Conservation (phyloP, 2,329 filamentous ascomycete species). For the Colletotrichum eremochloae region DNA sequence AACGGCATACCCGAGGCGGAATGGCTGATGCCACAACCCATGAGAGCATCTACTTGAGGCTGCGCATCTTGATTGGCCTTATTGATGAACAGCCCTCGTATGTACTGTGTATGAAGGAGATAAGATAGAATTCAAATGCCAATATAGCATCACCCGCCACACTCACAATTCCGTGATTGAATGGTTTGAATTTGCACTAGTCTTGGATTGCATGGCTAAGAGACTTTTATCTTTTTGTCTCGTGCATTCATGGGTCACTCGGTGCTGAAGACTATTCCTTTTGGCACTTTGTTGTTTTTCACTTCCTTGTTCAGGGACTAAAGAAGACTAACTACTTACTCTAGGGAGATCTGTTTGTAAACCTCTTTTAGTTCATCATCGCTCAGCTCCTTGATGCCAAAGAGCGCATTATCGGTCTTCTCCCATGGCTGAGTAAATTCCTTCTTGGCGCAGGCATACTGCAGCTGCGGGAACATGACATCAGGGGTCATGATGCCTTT, state of each 20-base stretch:
- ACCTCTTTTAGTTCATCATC: constrained; percentile 44
- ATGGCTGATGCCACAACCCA: constrained; percentile 26
- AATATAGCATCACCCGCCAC: constrained; percentile 20
- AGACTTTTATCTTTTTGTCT: not conserved
- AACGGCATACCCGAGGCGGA: constrained; percentile 33
- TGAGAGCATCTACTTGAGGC: constrained; percentile 31
- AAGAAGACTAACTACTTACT: constrained; percentile 29
- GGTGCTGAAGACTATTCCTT: not conserved
- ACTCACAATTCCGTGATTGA: no score
- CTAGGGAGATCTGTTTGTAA: constrained; percentile 33
- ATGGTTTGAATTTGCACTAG: not conserved
- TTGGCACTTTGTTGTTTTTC: not conserved
- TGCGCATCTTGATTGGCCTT: constrained; percentile 26
- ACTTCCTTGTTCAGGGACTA: not conserved
- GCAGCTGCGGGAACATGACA: constrained; percentile 43
- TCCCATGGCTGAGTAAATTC: constrained; percentile 32
- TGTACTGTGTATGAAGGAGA: constrained; percentile 45
- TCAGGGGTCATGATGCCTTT: constrained; percentile 42
- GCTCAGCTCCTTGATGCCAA: constrained; percentile 43
- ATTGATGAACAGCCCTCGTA: constrained; percentile 36
- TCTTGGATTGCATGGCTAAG: not conserved
- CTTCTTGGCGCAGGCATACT: constrained; percentile 42
- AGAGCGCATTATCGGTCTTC: constrained; percentile 45
- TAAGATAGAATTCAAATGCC: constrained; percentile 41
- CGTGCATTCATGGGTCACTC: not conserved